Evolutionary conservation across 2,329 filamentous ascomycete genomes (phyloP), one percentile per base, ranked within the genome.

Genomic region (Exophiala mesophila): DNA sequence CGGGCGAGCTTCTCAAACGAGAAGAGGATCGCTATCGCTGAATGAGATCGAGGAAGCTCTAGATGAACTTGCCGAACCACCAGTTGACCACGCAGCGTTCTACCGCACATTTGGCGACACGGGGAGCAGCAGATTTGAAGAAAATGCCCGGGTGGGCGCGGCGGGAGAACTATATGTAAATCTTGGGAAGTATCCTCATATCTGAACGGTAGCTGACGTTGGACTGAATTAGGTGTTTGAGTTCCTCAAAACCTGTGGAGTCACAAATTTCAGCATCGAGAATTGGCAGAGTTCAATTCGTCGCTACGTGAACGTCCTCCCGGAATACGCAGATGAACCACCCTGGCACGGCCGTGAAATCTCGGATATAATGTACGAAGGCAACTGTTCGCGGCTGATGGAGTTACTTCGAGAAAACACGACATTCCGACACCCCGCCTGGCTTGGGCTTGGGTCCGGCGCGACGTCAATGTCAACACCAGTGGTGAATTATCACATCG

Each of bases 111-210:
- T 44, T 29, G 24, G 39, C 32, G 39, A 15, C 19, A 36, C 41
- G 16, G 32, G n/a, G n/a, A n/a, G n/a, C n/a, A n/a, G n/a, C n/a
- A 32, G 13, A 5, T 41, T 37, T 19, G 37, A 45, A 19, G 37
- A 45, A 5, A 45, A 45, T 19, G 26, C 26, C 12, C 35, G 46
- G n/a, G 17, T 49, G 19, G 46, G 46, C 10, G 46, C 46, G n/a
- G 46, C 46, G 13, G 46, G 46, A 36, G 46, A 49, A 39, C 34
- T 49, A 30, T 49, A 34, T 37, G 46, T 49, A 42, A 42, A 38
- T 45, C 13, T 19, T 19, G 12, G 6, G 23, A 26, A 7, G 23
- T 7, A 26, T 12, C 6, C 23, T 26, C 6, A 26, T 26, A n/a
- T n/a, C n/a, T n/a, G 23, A 26, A 12, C 6, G 23, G 12, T 7